Percentiles rank a stretch among this genome's conserved stretches.
Conservation (phyloP, 805 yeast genomes). For the Hyphopichia homilentoma region DNA sequence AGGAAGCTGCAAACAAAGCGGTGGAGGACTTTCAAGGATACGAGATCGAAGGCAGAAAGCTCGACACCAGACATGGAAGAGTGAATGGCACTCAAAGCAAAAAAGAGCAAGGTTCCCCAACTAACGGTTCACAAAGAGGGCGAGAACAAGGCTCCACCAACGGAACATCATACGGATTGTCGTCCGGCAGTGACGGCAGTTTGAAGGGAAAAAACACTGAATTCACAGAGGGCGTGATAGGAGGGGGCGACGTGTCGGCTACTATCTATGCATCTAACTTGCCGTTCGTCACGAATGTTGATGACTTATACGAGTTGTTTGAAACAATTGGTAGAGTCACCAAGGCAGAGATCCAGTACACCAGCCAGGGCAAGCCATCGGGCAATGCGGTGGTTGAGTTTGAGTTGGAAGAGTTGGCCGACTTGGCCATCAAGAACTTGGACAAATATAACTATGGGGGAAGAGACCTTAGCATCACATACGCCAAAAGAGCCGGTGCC, state of each 20-base stretch:
- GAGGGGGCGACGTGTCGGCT: constrained; percentile 49
- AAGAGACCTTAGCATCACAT: constrained; percentile 65
- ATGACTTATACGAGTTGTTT: constrained; percentile 80
- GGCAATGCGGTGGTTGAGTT: constrained; percentile 88
- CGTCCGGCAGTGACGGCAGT: constrained; percentile 6
- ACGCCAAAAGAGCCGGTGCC: constrained; percentile 41
- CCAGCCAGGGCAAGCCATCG: constrained; percentile 60
- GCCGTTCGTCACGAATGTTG: constrained; percentile 85
- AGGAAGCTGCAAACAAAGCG: constrained; percentile 70
- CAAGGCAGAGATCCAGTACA: constrained; percentile 70
- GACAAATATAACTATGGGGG: constrained; percentile 83
- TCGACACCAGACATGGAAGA: constrained; percentile 76
- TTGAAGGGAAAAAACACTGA: constrained; percentile 41
- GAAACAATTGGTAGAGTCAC: constrained; percentile 76
- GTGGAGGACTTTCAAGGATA: constrained; percentile 65
- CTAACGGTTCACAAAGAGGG: neutral
- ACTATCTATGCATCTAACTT: constrained; percentile 68
- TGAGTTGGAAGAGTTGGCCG: constrained; percentile 63
- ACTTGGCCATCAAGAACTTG: constrained; percentile 68
- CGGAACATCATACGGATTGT: constrained; percentile 1
- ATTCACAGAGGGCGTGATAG: constrained; percentile 64
- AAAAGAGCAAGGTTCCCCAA: constrained; percentile 2
- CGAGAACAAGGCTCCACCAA: too few species aligned
- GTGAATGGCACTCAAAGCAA: constrained; percentile 2
- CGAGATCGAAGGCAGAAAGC: constrained; percentile 67